Base-by-base conservation (phyloP, 805 yeast species). In the Kluyveromyces wickerhamii region DNA sequence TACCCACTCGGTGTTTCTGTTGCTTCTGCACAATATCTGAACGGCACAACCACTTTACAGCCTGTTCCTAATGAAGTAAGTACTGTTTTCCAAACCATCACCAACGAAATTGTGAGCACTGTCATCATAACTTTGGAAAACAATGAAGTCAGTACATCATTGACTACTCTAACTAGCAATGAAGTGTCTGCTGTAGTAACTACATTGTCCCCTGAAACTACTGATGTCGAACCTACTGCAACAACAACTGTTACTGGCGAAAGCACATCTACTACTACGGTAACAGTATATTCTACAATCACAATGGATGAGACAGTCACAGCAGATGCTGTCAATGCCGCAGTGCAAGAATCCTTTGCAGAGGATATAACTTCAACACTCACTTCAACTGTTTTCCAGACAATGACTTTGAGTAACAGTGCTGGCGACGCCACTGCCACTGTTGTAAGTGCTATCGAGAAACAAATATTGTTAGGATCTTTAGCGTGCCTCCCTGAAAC, bases 151-250 rank as follows among this genome's bases (percentile, higher is more conserved):
- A 26, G 29, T 13, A 26, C 29, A 10, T 19, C 13, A 13, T 19
- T 26, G 6, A 10, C 19, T 26, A 26, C 29, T 13, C 16, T 26
- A n/a, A 26, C 29, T 19, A 26, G 19, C 6, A n/a, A 15, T 12
- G 33, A 25, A 3, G 21, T 20, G n/a, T 21, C 36, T 15, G 32
- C 39, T 13, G 27, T 25, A 5, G 44, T 50, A 8, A 42, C 49
- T n/a, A 45, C 52, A 24, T 36, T 46, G 26, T 36, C 46, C 11
- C 52, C 54, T 33, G 38, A 41, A 21, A 41, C 43, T 28, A 37
- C 51, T 6, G 47, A 38, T 21, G 54, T 52, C 26, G 47, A 39
- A 10, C 46, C 51, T 7, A 47, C 55, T 21, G 53, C 57, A 20
- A 27, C 36, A 12, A 28, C 29, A n/a, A 35, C 30, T 13, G 34